Base-by-base conservation (phyloP, 2,329 filamentous ascomycete genomes). In the Talaromyces sp. region DNA sequence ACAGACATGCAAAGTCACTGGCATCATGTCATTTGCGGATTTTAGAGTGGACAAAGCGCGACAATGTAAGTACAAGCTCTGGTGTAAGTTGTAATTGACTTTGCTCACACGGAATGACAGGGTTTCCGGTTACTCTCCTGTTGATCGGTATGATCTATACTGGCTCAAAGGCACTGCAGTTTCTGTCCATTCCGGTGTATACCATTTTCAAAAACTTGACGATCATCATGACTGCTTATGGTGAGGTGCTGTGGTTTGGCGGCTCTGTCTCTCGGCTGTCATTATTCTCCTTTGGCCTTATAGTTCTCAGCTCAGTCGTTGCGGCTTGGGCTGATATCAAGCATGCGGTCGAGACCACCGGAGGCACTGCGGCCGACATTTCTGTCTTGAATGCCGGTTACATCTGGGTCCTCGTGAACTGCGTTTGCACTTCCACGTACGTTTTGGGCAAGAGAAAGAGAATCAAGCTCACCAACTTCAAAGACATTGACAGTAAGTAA, bases 161-260 rank as follows among this genome's bases (percentile, higher is more conserved):
- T 59, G 88, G 91, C 71, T 95, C 91, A 71, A 96, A 97, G 81
- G 92, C 95, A 22, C 87, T 99, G 51, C 92, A 97, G 78, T 98
- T 88, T 78, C 89, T 99, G 64, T 97, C 92, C 32, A 96, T 99
- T 60, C 95, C 95, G 28, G 95, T 99, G 28, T 99, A 98, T 80
- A 99, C 95, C 60, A 99, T 99, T 75, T 99, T 98, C 85, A 99
- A 99, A 85, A 99, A 99, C 81, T 79, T 99, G 81, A 97, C 95
- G 64, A 99, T 96, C 76, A 98, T 98, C 70, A 87, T 97, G 66
- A 98, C 97, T 71, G 95, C 95, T 61, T 99, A 99, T 69, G 95
- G 95, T 68, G 95, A 99, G 79, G 93, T 98, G 30, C 84, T 98
- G 58, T 98, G 93, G 93, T 99, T 98, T 69, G 95, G 95, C 65